phyloP scores from a whole-genome alignment of 805 yeast genomes.

The Millerago galiae region DNA sequence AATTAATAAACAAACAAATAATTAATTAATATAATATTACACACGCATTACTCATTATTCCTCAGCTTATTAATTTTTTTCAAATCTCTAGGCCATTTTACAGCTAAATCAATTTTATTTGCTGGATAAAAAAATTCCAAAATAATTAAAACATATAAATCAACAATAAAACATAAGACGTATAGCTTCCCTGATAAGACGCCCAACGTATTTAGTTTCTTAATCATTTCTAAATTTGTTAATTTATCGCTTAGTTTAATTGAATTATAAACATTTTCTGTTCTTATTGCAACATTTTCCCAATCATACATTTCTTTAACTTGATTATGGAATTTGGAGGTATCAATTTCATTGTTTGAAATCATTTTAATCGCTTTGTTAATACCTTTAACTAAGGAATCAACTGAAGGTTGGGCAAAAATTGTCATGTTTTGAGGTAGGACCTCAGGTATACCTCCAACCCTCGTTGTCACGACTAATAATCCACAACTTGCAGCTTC shows the following conservation, averaged over 20 bases:
- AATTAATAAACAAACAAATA: too few species aligned
- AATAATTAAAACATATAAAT: constrained; percentile 54
- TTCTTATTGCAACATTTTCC: constrained; percentile 81
- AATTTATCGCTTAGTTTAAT: constrained; percentile 26
- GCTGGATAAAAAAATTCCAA: constrained; percentile 71
- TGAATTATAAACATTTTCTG: constrained; percentile 71
- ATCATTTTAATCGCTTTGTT: constrained; percentile 60
- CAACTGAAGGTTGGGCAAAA: constrained; percentile 84
- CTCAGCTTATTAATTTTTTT: not conserved
- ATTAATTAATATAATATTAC: not conserved
- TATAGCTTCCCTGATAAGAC: constrained; percentile 83
- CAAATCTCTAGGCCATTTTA: constrained; percentile 62
- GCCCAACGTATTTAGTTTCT: constrained; percentile 62
- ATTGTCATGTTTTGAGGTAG: constrained; percentile 89
- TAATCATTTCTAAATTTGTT: constrained; percentile 47
- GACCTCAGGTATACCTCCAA: constrained; percentile 98
- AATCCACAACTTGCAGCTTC: constrained; percentile 98
- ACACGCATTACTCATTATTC: not conserved
- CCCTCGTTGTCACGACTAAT: constrained; percentile 87
- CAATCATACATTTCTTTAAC: constrained; percentile 84
- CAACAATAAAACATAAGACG: constrained; percentile 75
- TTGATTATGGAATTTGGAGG: constrained; percentile 70
- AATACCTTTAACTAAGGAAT: constrained; percentile 68
- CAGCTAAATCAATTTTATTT: constrained; percentile 60
- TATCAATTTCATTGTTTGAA: constrained; percentile 54